Base-by-base conservation (phyloP, 495 filamentous ascomycete species). In the Niebla homalea region DNA sequence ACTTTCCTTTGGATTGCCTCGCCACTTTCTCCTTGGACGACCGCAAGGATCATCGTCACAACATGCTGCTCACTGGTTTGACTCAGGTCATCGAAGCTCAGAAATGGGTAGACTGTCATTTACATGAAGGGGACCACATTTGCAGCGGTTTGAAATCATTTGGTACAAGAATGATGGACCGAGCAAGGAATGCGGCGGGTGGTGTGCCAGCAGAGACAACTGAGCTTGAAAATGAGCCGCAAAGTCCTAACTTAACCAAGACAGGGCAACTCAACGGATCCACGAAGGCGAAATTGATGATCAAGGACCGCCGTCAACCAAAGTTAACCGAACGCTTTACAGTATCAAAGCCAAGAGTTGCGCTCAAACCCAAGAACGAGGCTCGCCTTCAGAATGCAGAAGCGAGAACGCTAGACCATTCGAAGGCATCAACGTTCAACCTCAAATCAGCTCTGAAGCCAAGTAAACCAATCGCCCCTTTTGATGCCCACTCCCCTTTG, bases 1-100 rank as follows among this genome's bases (percentile, higher is more conserved):
- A 64, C 44, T 89, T 75, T 69, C 84, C 66, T 48, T 61, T 61
- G 36, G 67, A 70, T 48, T 69, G 64, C 36, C 73, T 76, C 6
- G 56, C 64, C 23, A 67, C 69, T 15, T 93, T 85, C 82, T 75
- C 82, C 2, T 70, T 95, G 4, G 74, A 80, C 26, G 39, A 20
- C 56, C 62, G 1, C 49, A 53, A 1, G 29, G 49, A 46, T 8
- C 25, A 58, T 5, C 25, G 57, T 5, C 51, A 64, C 7, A 62
- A 65, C 18, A 65, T 64, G 3, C 42, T 74, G 16, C 59, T 76
- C 3, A 63, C 78, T 7, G 79, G 79, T 3, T 68, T 78, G 12
- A 71, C 74, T 1, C 78, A 81, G 44, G 64, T 82, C 18, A 65
- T 72, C 26, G 60, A 67, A 25, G 77, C 79, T 1, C 83, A 86